A percentile compares a stretch with the other conserved stretches of the same genome.
Evolutionary conservation across 805 yeast genomes (phyloP).

Genomic region (Kodamaea hsintzibuensis): DNA sequence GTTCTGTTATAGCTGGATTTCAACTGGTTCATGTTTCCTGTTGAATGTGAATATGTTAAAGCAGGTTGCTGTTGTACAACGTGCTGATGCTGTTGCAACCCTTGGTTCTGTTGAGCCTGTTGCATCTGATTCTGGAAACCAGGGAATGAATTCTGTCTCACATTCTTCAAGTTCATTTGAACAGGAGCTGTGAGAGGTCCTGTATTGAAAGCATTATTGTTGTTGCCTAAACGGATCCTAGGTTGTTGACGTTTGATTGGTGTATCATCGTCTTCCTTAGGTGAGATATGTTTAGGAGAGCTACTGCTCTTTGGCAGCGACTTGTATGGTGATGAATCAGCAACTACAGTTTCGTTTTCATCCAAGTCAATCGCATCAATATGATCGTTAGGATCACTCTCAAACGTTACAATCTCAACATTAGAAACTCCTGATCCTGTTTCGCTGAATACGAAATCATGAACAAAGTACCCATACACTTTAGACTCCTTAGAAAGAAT

Average conservation of each 20-base stretch:
- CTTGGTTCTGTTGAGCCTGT: neutral
- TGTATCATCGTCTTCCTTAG: slow-evolving; percentile 9
- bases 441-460: slow-evolving; percentile 18
- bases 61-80: slow-evolving; percentile 10
- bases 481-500: slow-evolving; percentile 9
- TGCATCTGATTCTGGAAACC: neutral
- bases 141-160: slow-evolving; percentile 5
- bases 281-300: neutral
- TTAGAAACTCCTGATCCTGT: slow-evolving; percentile 11
- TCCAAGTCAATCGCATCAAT: slow-evolving; percentile 14
- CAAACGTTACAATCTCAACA: slow-evolving; percentile 14
- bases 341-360: slow-evolving; percentile 43
- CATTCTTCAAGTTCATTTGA: slow-evolving; percentile 12
- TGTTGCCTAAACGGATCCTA: slow-evolving; percentile 19
- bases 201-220: slow-evolving; percentile 14
- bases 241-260: slow-evolving; percentile 17
- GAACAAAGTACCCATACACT: slow-evolving; percentile 27
- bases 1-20: neutral
- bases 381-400: slow-evolving; percentile 6
- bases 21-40: slow-evolving; percentile 16
- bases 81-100: slow-evolving; percentile 4
- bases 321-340: slow-evolving; percentile 40
- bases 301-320: slow-evolving; percentile 19
- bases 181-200: slow-evolving; percentile 41
- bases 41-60: slow-evolving; percentile 16